These are phyloP conservation scores for Amanita phalloides DNA, from an alignment of 768 basidiomycete genomes.

Conservation along the genomic window DNA sequence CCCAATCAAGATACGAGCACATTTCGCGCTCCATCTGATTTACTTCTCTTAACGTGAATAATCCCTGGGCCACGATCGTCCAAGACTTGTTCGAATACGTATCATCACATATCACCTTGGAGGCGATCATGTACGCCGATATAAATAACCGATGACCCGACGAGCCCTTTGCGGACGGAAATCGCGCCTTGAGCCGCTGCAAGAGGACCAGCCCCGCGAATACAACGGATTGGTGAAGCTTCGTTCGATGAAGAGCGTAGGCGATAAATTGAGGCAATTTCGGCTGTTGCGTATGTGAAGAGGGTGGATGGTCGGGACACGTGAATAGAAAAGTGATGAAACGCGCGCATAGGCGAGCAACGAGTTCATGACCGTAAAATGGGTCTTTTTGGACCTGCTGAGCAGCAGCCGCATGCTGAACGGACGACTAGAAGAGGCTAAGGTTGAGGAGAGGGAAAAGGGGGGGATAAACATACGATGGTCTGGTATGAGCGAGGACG, in stretches of 20 bases:
- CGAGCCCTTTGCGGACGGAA: conserved; percentile 83
- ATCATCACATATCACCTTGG: conserved; percentile 89
- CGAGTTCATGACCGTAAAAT: conserved; percentile 68
- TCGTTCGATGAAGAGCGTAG: conserved; percentile 78
- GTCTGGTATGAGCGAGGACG: conserved; percentile 9
- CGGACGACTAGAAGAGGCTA: conserved; percentile 5
- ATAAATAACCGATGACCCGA: conserved; percentile 87
- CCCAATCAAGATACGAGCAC: conserved; percentile 90
- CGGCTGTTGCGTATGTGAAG: conserved; percentile 43
- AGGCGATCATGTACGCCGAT: conserved; percentile 88
- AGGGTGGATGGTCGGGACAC: conserved; percentile 74
- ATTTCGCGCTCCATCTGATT: conserved; percentile 97
- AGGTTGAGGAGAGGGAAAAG: conserved; percentile 1
- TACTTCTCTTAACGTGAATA: conserved; percentile 81
- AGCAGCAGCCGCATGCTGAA: conserved; percentile 13
- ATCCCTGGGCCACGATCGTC: conserved; percentile 82
- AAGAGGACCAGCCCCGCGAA: conserved; percentile 62
- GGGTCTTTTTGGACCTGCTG: conserved; percentile 30
- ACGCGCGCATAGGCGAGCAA: conserved; percentile 57
- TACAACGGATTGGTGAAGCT: conserved; percentile 58
- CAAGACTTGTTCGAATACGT: conserved; percentile 92
- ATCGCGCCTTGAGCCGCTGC: conserved; percentile 81
- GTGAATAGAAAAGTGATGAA: conserved; percentile 83
- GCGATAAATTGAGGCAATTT: conserved; percentile 73
- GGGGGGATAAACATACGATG: neutral